These are phyloP conservation scores for Penicillium cosmopolitanum DNA, from an alignment of 495 filamentous ascomycete species.

Conservation along the genomic window DNA sequence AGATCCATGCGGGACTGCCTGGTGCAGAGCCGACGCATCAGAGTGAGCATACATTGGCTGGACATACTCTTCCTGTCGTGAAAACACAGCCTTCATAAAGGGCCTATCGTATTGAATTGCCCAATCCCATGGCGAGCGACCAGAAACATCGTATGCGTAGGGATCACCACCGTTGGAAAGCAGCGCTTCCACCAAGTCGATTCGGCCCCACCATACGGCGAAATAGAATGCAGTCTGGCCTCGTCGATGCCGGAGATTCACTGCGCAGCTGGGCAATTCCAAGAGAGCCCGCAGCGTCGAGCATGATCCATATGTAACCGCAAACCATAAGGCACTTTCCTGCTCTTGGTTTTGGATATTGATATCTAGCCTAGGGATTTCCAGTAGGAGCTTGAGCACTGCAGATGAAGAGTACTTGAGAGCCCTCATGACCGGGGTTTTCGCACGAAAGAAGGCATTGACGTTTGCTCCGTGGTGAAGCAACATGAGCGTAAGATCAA, in stretches of 20 bases:
- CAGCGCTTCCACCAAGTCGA: conserved; percentile 13
- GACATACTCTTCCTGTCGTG: not conserved
- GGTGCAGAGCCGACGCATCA: not conserved
- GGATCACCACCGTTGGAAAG: conserved; percentile 11
- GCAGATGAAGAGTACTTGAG: conserved; percentile 10
- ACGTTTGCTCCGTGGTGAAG: conserved; percentile 13
- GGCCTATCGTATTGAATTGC: conserved; percentile 4
- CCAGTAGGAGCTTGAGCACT: conserved; percentile 5
- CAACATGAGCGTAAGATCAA: conserved; percentile 8
- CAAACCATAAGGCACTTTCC: conserved; percentile 18
- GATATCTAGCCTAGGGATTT: conserved; percentile 6
- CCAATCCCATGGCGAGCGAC: conserved; percentile 13
- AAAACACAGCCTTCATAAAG: not conserved
- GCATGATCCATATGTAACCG: conserved; percentile 8
- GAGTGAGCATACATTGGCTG: too few relatives aligned
- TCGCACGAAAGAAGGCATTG: conserved; percentile 17
- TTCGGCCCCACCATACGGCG: conserved; percentile 14
- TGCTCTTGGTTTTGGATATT: conserved; percentile 12
- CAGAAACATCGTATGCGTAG: conserved; percentile 10
- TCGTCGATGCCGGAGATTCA: conserved; percentile 7
- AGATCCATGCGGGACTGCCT: not conserved
- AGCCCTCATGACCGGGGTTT: conserved; percentile 16
- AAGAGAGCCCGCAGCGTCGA: too few relatives aligned
- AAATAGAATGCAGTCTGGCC: conserved; percentile 12
- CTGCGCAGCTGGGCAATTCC: not conserved